Evolutionary conservation across 163 green algal genomes (phyloP).

Genomic region (Volvox carteri): DNA sequence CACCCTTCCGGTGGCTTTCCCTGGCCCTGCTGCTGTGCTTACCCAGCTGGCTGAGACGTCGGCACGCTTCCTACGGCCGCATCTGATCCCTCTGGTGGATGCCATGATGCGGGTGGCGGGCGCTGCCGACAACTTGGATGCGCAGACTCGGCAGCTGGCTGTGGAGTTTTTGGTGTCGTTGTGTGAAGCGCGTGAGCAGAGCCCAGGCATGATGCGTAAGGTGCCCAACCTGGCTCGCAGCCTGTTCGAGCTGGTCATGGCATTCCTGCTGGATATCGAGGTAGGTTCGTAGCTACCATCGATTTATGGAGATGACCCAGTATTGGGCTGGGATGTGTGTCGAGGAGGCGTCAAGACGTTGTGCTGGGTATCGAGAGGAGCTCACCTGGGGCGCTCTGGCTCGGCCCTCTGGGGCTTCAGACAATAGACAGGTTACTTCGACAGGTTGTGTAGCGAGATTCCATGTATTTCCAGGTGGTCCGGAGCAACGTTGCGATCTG

Average conservation of each 20-base stretch:
- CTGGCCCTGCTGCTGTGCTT: not conserved
- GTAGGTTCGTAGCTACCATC: too few species aligned
- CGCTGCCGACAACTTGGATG: slow-evolving; percentile 52
- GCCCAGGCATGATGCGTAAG: slow-evolving; percentile 80
- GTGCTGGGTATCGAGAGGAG: too few species aligned
- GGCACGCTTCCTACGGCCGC: slow-evolving; percentile 92
- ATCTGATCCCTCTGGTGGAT: slow-evolving; percentile 86
- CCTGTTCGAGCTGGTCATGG: slow-evolving; percentile 92
- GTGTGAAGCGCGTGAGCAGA: slow-evolving; percentile 94
- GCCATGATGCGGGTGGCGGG: slow-evolving; percentile 87
- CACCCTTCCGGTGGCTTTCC: not conserved
- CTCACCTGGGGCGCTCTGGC: too few species aligned
- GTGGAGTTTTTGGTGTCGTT: slow-evolving; percentile 97
- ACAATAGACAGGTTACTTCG: too few species aligned
- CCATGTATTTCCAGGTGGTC: too few species aligned
- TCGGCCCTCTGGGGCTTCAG: too few species aligned
- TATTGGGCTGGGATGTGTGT: not conserved
- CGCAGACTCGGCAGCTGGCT: slow-evolving; percentile 72
- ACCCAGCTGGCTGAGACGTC: slow-evolving; percentile 84
- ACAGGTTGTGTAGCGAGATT: too few species aligned
- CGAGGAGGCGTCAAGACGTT: too few species aligned
- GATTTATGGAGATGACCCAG: not conserved
- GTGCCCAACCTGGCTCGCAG: slow-evolving; percentile 88
- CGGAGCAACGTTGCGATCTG: too few species aligned
- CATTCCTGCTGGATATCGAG: slow-evolving; percentile 95